These are phyloP conservation scores for Lipomyces yamadae DNA, from an alignment of 805 yeast genomes.

Conservation along the genomic window DNA sequence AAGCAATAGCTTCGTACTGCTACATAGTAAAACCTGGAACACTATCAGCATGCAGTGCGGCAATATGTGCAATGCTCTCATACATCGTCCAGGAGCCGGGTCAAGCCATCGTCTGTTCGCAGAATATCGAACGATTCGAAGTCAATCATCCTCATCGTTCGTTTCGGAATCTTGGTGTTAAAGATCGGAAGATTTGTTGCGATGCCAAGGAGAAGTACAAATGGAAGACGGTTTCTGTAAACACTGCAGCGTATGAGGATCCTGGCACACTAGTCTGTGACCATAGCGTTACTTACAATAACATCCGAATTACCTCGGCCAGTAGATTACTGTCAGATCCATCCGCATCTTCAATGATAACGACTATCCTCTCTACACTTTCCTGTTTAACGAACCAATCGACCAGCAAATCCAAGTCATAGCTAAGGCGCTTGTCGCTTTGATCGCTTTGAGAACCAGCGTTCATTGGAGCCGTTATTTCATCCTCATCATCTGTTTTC, in stretches of 20 bases:
- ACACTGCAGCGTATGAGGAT: conserved; percentile 20
- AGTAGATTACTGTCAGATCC: conserved; percentile 45
- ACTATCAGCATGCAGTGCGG: not conserved
- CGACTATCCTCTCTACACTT: conserved; percentile 37
- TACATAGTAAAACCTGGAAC: conserved; percentile 15
- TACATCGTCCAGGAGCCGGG: conserved; percentile 26
- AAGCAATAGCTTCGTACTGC: conserved; percentile 16
- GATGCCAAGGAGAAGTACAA: conserved; percentile 46
- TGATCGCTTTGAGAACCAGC: conserved; percentile 21
- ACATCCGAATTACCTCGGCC: conserved; percentile 42
- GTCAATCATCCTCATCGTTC: conserved; percentile 39
- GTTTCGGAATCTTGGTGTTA: conserved; percentile 45
- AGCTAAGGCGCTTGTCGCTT: conserved; percentile 46
- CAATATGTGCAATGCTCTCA: not conserved
- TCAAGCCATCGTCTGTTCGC: conserved; percentile 25
- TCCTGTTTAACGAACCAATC: conserved; percentile 43
- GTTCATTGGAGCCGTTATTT: not conserved
- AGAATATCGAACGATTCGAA: conserved; percentile 42
- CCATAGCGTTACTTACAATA: conserved; percentile 36
- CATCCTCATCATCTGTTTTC: conserved; percentile 22
- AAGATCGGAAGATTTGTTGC: conserved; percentile 47
- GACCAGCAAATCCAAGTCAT: conserved; percentile 47
- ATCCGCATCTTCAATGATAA: conserved; percentile 49
- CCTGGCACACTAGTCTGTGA: not conserved
- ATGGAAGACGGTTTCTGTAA: conserved; percentile 44